These are phyloP conservation scores for Penicillium daleae DNA, from an alignment of 495 filamentous ascomycete species.

Conservation along the genomic window DNA sequence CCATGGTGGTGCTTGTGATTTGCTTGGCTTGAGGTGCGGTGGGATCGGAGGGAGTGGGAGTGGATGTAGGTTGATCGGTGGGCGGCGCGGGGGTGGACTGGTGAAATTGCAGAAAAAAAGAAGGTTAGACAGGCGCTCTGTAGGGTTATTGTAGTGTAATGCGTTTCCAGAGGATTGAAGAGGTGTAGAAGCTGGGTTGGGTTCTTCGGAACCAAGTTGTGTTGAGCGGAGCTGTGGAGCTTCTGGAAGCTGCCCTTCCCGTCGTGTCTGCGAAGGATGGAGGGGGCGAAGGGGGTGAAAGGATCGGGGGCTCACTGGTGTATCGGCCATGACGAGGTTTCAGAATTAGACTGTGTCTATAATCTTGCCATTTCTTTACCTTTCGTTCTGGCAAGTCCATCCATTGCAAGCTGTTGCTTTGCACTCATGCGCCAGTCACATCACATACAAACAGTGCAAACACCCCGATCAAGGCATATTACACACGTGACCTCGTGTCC, in stretches of 20 bases:
- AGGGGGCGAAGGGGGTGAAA: background rate
- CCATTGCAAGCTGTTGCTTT: background rate
- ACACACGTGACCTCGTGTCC: conserved; percentile 46
- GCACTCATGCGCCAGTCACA: background rate
- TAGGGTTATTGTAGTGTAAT: background rate
- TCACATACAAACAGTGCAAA: conserved; percentile 37
- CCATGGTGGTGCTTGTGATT: conserved; percentile 23
- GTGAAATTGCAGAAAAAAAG: background rate
- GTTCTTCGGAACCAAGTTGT: conserved; percentile 18
- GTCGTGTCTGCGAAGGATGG: background rate
- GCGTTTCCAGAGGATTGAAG: background rate
- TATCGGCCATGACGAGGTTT: conserved; percentile 10
- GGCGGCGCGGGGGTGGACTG: background rate
- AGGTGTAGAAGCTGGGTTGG: background rate
- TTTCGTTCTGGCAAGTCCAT: background rate
- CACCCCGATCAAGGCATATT: conserved; percentile 23
- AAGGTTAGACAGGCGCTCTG: background rate
- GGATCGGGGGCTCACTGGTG: conserved; percentile 12
- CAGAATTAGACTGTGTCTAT: background rate
- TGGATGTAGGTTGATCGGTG: background rate
- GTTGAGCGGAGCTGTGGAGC: conserved; percentile 33
- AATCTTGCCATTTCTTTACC: background rate
- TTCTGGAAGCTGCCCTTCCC: conserved; percentile 16
- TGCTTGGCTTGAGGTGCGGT: conserved; percentile 7
- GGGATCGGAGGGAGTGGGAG: background rate